Conservation (phyloP, 305 asterid genomes). For the Fraxinus velutina region DNA sequence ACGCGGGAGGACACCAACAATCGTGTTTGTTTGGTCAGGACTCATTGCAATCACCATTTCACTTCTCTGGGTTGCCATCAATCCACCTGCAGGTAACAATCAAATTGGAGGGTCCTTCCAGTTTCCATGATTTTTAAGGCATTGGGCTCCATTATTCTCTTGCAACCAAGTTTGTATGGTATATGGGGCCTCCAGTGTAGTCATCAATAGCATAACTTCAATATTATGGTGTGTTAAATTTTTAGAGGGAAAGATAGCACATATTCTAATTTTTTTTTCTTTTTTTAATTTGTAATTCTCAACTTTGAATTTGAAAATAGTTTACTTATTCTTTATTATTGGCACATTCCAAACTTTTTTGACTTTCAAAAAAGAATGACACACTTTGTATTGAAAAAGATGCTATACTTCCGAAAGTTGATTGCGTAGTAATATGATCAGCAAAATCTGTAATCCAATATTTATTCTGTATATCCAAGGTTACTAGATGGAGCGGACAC, state of each 20-base stretch:
- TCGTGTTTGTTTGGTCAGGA: conserved; percentile 90
- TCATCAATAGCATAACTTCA: not conserved
- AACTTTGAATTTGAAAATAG: not conserved
- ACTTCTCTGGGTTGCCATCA: conserved; percentile 82
- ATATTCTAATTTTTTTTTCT: not conserved
- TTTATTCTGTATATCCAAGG: not conserved
- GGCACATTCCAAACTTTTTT: not conserved
- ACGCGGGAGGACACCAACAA: conserved; percentile 84
- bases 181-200: not conserved
- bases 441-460: not conserved
- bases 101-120: conserved; percentile 87
- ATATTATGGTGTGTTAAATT: not conserved
- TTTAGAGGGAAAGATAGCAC: not conserved
- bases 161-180: not conserved
- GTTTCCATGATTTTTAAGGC: conserved; percentile 47
- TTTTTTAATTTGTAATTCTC: not conserved
- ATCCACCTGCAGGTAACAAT: conserved; percentile 60
- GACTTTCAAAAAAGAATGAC: not conserved
- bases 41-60: conserved; percentile 85
- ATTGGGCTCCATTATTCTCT: not conserved
- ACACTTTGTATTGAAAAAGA: too few species aligned
- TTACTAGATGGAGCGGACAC: not conserved
- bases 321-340: not conserved
- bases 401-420: not conserved
- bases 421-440: not conserved